Conservation (phyloP, 306 rosid species). For the Cucumis hystrix region DNA sequence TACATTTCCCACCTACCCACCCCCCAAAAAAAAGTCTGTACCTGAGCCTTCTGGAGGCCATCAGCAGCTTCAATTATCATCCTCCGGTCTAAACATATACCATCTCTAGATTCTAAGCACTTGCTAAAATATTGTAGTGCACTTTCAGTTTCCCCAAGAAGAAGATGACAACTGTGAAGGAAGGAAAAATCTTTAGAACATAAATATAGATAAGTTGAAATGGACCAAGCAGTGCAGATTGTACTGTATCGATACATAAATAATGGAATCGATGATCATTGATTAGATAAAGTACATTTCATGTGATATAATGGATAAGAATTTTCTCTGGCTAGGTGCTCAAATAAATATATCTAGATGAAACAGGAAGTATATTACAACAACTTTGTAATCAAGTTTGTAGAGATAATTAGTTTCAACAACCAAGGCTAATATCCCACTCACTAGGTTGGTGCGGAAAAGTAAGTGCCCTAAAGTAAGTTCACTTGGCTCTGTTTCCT, state of each 20-base stretch:
- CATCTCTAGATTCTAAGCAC: slow-evolving; percentile 46
- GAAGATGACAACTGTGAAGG: slow-evolving; percentile 61
- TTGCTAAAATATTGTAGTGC: slow-evolving; percentile 39
- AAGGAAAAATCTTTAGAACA: background rate
- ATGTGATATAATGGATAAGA: background rate
- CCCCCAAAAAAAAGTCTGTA: slow-evolving; percentile 26
- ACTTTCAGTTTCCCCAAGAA: slow-evolving; percentile 66
- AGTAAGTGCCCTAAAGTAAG: no score
- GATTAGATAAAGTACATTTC: background rate
- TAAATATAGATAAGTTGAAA: background rate
- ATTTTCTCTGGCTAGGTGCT: background rate
- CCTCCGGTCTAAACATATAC: slow-evolving; percentile 80
- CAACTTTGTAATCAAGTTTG: background rate
- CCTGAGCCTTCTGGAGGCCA: slow-evolving; percentile 79
- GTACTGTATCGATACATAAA: background rate
- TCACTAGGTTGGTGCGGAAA: no score
- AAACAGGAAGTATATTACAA: background rate
- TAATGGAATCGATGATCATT: background rate
- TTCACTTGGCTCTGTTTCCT: no score
- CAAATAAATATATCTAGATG: background rate
- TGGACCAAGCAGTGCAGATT: background rate
- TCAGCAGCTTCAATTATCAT: slow-evolving; percentile 70
- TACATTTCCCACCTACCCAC: background rate
- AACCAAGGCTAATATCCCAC: no score
- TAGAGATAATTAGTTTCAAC: background rate